Conservation (phyloP, 1,284 basidiomycete genomes). For the Lentinus polychrous region DNA sequence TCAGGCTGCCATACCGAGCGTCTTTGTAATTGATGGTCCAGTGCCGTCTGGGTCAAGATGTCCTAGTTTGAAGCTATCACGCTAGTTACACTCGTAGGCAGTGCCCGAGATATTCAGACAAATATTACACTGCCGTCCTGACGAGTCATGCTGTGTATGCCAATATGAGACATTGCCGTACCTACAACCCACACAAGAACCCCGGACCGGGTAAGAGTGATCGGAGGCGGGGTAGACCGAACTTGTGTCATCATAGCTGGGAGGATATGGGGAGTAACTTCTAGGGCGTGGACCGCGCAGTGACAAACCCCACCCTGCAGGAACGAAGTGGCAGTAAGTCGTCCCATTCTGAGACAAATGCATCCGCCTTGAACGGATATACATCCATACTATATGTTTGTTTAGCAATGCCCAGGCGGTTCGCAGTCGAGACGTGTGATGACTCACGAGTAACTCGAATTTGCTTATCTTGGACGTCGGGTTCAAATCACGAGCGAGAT, state of each 20-base stretch:
- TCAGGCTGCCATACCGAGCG: too few species aligned
- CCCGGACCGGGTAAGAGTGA: not conserved
- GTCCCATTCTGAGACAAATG: slow-evolving; percentile 2
- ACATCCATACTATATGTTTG: slow-evolving; percentile 8
- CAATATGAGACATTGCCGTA: not conserved
- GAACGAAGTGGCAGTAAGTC: slow-evolving; percentile 3
- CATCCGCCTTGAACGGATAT: slow-evolving; percentile 7
- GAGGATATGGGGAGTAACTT: slow-evolving; percentile 11
- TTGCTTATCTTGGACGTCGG: slow-evolving; percentile 16
- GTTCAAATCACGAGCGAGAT: slow-evolving; percentile 15
- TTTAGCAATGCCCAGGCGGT: not conserved
- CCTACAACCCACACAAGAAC: not conserved
- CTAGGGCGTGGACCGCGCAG: slow-evolving; percentile 10
- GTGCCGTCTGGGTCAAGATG: too few species aligned
- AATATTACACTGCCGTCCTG: too few species aligned
- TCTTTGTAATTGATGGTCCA: too few species aligned
- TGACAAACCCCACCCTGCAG: slow-evolving; percentile 11
- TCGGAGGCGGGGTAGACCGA: slow-evolving; percentile 2
- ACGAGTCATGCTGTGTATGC: too few species aligned
- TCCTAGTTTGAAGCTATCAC: too few species aligned
- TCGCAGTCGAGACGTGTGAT: not conserved
- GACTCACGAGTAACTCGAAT: slow-evolving; percentile 18
- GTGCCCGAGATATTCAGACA: too few species aligned
- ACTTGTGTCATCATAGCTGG: slow-evolving; percentile 8
- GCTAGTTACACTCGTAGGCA: too few species aligned